These are phyloP conservation scores for Eutrema salsugineum DNA, from an alignment of 441 rosid genomes.

Conservation along the genomic window DNA sequence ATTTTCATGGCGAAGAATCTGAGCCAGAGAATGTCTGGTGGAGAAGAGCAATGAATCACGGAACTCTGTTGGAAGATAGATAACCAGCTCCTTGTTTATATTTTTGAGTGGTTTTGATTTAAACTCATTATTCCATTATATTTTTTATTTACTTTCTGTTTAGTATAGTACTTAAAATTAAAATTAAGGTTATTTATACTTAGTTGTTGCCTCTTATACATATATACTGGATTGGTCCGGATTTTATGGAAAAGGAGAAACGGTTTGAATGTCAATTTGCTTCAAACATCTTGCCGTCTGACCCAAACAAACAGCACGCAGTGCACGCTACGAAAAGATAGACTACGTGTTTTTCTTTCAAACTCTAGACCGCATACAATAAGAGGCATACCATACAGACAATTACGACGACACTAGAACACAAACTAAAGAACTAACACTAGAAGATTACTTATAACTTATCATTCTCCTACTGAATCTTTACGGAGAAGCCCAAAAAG, in stretches of 20 bases:
- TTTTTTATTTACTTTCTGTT: neutral
- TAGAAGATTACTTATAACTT: neutral
- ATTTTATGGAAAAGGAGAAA: neutral
- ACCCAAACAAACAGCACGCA: neutral
- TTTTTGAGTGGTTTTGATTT: slow-evolving; percentile 44
- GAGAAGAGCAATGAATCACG: slow-evolving; percentile 7
- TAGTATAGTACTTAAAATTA: too few relatives aligned
- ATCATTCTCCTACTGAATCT: neutral
- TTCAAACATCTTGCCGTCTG: neutral
- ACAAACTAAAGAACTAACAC: neutral
- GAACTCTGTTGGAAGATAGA: slow-evolving; percentile 16
- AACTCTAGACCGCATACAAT: neutral
- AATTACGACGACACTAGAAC: slow-evolving; percentile 1
- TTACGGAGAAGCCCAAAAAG: neutral
- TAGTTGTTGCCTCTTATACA: too few relatives aligned
- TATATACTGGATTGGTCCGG: too few relatives aligned
- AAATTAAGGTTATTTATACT: too few relatives aligned
- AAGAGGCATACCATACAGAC: neutral
- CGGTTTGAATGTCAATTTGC: neutral
- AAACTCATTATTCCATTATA: slow-evolving; percentile 22
- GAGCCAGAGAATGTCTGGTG: slow-evolving; percentile 25
- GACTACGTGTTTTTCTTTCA: neutral
- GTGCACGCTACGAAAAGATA: neutral
- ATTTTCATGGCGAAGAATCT: slow-evolving; percentile 34
- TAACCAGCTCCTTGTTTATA: slow-evolving; percentile 6